Percentiles rank a stretch among this genome's conserved stretches.
Evolutionary conservation across 1,139 yeast genomes (phyloP).

Genomic region (Petasospora fabianii): DNA sequence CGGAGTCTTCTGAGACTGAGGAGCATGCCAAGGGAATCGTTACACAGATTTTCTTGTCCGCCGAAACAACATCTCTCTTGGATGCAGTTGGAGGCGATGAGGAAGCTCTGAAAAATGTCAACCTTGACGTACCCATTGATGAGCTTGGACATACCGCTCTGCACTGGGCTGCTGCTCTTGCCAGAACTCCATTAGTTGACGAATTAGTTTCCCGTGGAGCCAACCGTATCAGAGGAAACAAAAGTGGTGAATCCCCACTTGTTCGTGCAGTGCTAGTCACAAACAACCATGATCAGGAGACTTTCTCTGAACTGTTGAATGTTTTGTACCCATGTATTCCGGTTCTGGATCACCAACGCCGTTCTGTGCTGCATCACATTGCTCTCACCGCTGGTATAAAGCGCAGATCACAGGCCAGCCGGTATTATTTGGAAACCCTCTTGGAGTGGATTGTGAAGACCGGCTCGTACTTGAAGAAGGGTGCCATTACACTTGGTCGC

Average conservation of each 20-base stretch:
- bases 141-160: conserved; percentile 90
- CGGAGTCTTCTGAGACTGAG: conserved; percentile 37
- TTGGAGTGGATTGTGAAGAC: conserved; percentile 75
- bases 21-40: conserved; percentile 54
- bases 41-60: conserved; percentile 52
- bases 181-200: conserved; percentile 66
- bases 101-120: conserved; percentile 24
- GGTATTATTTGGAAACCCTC: conserved; percentile 72
- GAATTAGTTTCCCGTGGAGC: conserved; percentile 68
- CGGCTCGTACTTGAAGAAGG: conserved; percentile 38
- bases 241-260: conserved; percentile 85
- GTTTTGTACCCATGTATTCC: conserved; percentile 73
- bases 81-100: conserved; percentile 37
- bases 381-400: conserved; percentile 73
- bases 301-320: conserved; percentile 72
- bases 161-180: conserved; percentile 96
- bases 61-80: conserved; percentile 35
- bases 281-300: conserved; percentile 72
- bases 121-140: conserved; percentile 64
- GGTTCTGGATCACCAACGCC: conserved; percentile 67
- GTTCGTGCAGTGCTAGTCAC: conserved; percentile 87
- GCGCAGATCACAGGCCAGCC: conserved; percentile 64
- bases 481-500: conserved; percentile 51
- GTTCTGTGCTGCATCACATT: conserved; percentile 92
- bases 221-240: conserved; percentile 66